Conservation (phyloP, 2,329 filamentous ascomycete species). For the Amylocarpus encephaloides region DNA sequence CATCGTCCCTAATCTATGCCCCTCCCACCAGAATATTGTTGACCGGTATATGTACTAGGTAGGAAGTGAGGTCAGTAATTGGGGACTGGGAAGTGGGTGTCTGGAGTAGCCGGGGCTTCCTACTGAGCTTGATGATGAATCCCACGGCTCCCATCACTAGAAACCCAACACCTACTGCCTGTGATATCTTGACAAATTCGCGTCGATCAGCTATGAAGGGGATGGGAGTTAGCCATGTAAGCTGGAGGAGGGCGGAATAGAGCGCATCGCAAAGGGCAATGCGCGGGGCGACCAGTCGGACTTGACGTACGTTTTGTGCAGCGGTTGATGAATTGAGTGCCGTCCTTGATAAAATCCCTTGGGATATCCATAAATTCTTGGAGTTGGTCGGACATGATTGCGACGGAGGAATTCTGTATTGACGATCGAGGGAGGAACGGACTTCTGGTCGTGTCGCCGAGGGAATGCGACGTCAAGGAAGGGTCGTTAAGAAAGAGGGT, state of each 20-base stretch:
- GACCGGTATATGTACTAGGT: conserved; percentile 44
- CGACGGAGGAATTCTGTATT: conserved; percentile 3
- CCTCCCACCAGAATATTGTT: conserved; percentile 46
- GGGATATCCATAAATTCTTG: conserved; percentile 52
- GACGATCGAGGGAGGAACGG: neutral
- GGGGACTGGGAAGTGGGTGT: neutral
- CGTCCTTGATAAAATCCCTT: conserved; percentile 40
- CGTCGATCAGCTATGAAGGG: conserved; percentile 32
- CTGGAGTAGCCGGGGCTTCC: conserved; percentile 3
- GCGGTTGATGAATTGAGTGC: conserved; percentile 37
- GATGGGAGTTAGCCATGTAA: conserved; percentile 9
- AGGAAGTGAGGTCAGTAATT: neutral
- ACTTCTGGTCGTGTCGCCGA: neutral
- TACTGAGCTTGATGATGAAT: conserved; percentile 45
- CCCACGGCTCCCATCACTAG: conserved; percentile 47
- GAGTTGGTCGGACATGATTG: conserved; percentile 47
- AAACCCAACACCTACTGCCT: conserved; percentile 46
- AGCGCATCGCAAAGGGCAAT: neutral
- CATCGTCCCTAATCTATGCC: conserved; percentile 20
- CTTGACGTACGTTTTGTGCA: conserved; percentile 37
- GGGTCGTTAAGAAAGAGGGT: neutral
- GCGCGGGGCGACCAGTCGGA: neutral
- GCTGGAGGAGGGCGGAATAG: neutral
- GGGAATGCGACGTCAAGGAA: neutral
- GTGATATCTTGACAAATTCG: conserved; percentile 41